These are phyloP conservation scores for Podaxis sp. DNA, from an alignment of 768 basidiomycete genomes.

Conservation along the genomic window DNA sequence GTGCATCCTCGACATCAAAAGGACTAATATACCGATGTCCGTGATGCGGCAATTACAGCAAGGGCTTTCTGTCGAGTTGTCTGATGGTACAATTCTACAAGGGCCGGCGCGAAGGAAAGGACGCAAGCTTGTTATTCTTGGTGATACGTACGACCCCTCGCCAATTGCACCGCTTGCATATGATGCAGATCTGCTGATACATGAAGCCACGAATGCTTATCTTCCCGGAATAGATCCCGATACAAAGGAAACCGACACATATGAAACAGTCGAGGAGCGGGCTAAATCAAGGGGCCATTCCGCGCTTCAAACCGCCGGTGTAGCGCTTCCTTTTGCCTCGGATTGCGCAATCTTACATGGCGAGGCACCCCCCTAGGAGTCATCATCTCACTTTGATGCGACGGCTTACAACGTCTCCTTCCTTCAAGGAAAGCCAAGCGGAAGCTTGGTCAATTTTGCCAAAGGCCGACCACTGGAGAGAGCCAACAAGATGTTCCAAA, in stretches of 20 bases:
- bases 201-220: conserved; percentile 90
- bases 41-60: conserved; percentile 65
- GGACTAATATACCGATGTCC: conserved; percentile 67
- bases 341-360: conserved; percentile 53
- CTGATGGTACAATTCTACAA: conserved; percentile 69
- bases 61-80: conserved; percentile 59
- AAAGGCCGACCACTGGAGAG: conserved; percentile 45
- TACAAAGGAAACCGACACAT: conserved; percentile 61
- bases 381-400: conserved; percentile 60
- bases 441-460: conserved; percentile 60
- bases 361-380: conserved; percentile 55
- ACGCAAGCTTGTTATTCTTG: conserved; percentile 77
- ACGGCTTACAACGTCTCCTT: conserved; percentile 52
- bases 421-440: conserved; percentile 53
- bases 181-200: conserved; percentile 72
- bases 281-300: conserved; percentile 83
- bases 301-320: conserved; percentile 87
- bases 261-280: conserved; percentile 57
- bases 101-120: conserved; percentile 68
- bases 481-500: conserved; percentile 39
- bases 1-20: conserved; percentile 67
- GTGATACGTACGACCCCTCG: conserved; percentile 84
- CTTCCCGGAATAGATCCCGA: conserved; percentile 60
- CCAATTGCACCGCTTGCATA: conserved; percentile 56
- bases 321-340: conserved; percentile 72